phyloP scores from a whole-genome alignment of 225 moss, liverwort and hornwort genomes.

The Polytrichum commune region DNA sequence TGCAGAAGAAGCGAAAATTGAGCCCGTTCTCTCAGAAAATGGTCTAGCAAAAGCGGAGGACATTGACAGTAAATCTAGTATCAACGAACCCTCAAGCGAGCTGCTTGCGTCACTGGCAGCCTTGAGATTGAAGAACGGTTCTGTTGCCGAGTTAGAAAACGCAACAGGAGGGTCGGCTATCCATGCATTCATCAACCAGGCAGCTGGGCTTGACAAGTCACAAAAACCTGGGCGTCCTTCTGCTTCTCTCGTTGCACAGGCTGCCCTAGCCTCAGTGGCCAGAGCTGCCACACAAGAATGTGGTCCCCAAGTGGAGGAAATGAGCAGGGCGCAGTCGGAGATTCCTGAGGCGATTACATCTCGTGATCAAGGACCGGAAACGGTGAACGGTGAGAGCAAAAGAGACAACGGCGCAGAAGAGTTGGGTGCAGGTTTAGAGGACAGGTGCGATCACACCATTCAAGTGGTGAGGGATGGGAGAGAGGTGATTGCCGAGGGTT shows the following conservation, averaged over 20 bases:
- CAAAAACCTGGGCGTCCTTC: conserved; percentile 48
- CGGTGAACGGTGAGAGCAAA: not conserved
- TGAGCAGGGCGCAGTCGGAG: conserved; percentile 1
- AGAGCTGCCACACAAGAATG: conserved; percentile 48
- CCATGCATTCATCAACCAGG: conserved; percentile 57
- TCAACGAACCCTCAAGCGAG: conserved; percentile 15
- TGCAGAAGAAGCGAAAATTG: conserved; percentile 27
- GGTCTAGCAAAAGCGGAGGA: conserved; percentile 3
- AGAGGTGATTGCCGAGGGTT: conserved; percentile 33
- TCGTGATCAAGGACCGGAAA: not conserved
- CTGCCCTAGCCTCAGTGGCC: conserved; percentile 58
- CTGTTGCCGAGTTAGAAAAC: conserved; percentile 23
- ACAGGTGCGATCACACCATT: conserved; percentile 20
- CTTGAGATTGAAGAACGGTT: conserved; percentile 17
- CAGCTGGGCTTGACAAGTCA: conserved; percentile 54
- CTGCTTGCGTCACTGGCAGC: conserved; percentile 31
- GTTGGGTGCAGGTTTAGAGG: conserved; percentile 3
- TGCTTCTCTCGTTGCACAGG: conserved; percentile 59
- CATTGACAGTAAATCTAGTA: not conserved
- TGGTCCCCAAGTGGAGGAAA: not conserved
- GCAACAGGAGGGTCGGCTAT: conserved; percentile 32
- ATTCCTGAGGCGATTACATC: not conserved
- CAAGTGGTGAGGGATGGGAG: conserved; percentile 26
- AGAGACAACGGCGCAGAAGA: not conserved
- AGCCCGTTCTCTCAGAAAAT: conserved; percentile 8